phyloP scores from a whole-genome alignment of 2,329 filamentous ascomycete genomes.

The Ceratocystis huliohia region DNA sequence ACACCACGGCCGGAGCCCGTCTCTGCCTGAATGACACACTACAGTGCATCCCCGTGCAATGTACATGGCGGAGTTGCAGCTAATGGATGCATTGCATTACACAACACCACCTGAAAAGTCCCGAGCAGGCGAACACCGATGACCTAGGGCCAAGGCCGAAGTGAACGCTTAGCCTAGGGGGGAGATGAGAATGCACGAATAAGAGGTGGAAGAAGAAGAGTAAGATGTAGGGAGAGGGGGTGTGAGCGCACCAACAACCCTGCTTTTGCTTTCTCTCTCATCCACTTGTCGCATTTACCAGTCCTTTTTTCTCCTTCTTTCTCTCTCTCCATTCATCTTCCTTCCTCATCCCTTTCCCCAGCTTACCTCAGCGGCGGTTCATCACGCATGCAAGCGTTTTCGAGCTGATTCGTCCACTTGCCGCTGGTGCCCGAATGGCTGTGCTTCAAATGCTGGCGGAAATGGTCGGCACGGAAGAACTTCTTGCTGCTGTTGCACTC shows the following conservation, averaged over 20 bases:
- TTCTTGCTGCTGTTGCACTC: constrained; percentile 98
- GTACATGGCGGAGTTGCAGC: not conserved
- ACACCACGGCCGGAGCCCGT: not conserved
- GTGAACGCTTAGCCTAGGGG: not conserved
- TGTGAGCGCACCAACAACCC: not conserved
- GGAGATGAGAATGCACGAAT: too few species aligned
- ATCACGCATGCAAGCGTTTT: constrained; percentile 90
- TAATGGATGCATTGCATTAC: constrained; percentile 9
- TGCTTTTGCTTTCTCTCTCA: not conserved
- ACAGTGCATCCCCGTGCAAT: not conserved
- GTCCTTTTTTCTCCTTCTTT: not conserved
- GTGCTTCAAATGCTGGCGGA: constrained; percentile 95
- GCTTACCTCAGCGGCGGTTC: constrained; percentile 41
- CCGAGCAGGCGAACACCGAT: not conserved
- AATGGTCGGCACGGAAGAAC: constrained; percentile 94
- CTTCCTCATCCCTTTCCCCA: not conserved
- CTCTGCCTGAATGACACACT: not conserved
- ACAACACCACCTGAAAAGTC: not conserved
- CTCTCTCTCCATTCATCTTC: not conserved
- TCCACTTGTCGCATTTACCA: not conserved
- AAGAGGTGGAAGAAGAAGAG: too few species aligned
- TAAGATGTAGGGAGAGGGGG: too few species aligned
- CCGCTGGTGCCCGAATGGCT: constrained; percentile 91
- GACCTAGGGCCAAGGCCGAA: not conserved
- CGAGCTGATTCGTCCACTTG: constrained; percentile 97